Conservation (phyloP, 169 alveolate species). For the Cyclospora cayetanensis region DNA sequence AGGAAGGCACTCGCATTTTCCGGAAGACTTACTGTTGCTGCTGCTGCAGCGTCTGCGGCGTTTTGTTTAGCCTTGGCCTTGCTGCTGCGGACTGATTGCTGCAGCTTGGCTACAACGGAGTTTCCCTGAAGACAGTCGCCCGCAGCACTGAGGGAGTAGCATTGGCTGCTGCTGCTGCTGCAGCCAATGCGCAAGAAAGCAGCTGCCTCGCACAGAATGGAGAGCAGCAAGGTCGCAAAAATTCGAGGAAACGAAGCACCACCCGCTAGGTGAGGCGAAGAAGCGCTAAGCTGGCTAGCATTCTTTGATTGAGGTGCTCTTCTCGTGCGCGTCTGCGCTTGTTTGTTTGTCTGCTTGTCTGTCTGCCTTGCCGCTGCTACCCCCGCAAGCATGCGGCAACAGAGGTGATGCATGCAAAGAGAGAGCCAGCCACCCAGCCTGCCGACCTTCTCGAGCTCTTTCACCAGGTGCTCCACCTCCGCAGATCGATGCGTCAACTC, state of each 20-base stretch:
- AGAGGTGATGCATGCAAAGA: not conserved
- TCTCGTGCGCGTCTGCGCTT: not conserved
- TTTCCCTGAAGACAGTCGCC: not conserved
- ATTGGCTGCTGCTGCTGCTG: not conserved
- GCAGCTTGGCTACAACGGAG: slow-evolving; percentile 13
- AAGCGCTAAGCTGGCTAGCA: too few species aligned
- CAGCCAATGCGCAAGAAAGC: not conserved
- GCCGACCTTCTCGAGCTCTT: not conserved
- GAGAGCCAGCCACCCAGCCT: not conserved
- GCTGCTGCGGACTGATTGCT: slow-evolving; percentile 35
- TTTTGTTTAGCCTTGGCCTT: slow-evolving; percentile 17
- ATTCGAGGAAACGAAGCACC: too few species aligned
- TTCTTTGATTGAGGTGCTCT: too few species aligned
- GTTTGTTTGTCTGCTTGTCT: not conserved
- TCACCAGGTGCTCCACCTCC: not conserved
- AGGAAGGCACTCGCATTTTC: too few species aligned
- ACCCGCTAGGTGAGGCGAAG: too few species aligned
- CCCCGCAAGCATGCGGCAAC: not conserved
- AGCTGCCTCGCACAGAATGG: too few species aligned
- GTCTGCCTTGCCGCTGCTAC: not conserved
- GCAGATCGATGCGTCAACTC: not conserved
- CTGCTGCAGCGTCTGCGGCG: slow-evolving; percentile 40
- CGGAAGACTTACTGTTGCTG: not conserved
- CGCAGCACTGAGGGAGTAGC: not conserved
- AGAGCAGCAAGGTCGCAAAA: too few species aligned